These are phyloP conservation scores for Eudorina sp. DNA, from an alignment of 139 green algal genomes.

Conservation along the genomic window DNA sequence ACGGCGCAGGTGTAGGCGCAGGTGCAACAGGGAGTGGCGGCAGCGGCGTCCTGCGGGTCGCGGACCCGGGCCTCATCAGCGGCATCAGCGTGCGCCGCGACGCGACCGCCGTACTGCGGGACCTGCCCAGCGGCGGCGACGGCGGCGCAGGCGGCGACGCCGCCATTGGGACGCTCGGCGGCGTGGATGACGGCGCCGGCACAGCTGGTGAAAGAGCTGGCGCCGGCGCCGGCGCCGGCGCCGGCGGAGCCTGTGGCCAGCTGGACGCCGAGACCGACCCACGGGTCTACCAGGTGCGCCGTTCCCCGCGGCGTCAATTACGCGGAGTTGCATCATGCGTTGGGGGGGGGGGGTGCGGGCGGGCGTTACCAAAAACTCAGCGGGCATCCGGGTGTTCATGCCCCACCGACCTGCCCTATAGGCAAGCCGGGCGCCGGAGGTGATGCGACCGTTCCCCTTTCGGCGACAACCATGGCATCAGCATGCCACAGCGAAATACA, in stretches of 20 bases:
- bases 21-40: no score
- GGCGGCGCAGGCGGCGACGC: constrained; percentile 8
- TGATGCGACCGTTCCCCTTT: no score
- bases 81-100: not conserved
- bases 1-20: no score
- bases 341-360: not conserved
- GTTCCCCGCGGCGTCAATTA: no score
- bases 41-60: constrained; percentile 8
- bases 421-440: no score
- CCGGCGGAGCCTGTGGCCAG: not conserved
- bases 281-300: not conserved
- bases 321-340: no score
- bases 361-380: not conserved
- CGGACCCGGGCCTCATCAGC: constrained; percentile 31
- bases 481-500: no score
- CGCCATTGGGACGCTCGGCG: not conserved
- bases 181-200: not conserved
- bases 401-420: no score
- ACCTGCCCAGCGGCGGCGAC: constrained; percentile 7
- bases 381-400: no score
- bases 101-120: not conserved
- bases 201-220: not conserved
- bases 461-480: no score
- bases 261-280: not conserved
- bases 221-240: not conserved